phyloP scores from a whole-genome alignment of 768 basidiomycete species.

The Termitomyces sp. region DNA sequence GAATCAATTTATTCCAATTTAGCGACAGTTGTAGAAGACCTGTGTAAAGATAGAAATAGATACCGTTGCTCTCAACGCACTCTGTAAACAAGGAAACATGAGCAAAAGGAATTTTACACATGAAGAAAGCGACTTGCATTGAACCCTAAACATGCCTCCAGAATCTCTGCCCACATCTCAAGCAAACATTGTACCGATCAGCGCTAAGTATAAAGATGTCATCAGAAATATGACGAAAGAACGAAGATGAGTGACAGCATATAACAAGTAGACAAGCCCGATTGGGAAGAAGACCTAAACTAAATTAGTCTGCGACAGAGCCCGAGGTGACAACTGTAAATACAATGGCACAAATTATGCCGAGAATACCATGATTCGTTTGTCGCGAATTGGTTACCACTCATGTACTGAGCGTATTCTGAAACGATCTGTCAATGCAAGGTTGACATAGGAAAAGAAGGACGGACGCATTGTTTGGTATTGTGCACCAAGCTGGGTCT shows the following conservation, averaged over 20 bases:
- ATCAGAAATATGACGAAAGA: background rate
- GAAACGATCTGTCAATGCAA: background rate
- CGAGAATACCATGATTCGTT: conserved; percentile 17
- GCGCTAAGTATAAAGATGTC: background rate
- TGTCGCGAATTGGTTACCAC: conserved; percentile 17
- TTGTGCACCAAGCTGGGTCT: conserved; percentile 8
- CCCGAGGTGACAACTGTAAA: background rate
- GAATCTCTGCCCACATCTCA: conserved; percentile 7
- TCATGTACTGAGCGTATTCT: conserved; percentile 18
- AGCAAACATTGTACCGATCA: conserved; percentile 8
- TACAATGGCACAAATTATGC: conserved; percentile 21
- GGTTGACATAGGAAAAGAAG: background rate
- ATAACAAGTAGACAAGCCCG: conserved; percentile 19
- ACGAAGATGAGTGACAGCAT: background rate
- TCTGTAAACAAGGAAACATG: background rate
- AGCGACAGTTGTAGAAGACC: background rate
- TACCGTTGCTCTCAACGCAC: background rate
- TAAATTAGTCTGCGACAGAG: background rate
- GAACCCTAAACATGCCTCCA: background rate
- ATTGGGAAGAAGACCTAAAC: conserved; percentile 18
- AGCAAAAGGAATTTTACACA: background rate
- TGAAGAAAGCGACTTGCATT: background rate
- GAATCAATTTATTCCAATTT: background rate
- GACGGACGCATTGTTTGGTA: conserved; percentile 11
- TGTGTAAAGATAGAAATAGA: background rate